Percentiles rank a stretch among this genome's conserved stretches.
These are phyloP conservation scores for Pseudogymnoascus sp. DNA, from an alignment of 2,329 filamentous ascomycete genomes.

Conservation along the genomic window DNA sequence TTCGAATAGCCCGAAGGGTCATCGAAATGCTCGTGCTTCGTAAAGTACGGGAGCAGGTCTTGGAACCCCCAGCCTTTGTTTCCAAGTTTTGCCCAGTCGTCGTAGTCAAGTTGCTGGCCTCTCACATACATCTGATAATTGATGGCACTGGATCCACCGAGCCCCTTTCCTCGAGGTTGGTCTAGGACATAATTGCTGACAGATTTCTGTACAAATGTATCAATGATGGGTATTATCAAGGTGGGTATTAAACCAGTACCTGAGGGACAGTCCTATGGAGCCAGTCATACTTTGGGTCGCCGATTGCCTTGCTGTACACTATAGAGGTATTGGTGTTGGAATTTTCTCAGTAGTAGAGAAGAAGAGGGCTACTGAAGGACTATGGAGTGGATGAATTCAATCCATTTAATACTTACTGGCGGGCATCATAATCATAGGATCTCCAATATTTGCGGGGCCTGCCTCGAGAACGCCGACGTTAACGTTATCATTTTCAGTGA, in stretches of 20 bases:
- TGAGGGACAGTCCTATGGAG: conserved; percentile 12
- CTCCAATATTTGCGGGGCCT: conserved; percentile 28
- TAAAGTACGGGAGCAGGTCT: conserved; percentile 35
- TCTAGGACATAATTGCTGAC: neutral
- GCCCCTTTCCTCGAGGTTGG: conserved; percentile 27
- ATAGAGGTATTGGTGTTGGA: neutral
- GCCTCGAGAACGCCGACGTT: conserved; percentile 34
- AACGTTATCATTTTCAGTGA: conserved; percentile 31
- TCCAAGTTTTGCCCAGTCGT: conserved; percentile 34
- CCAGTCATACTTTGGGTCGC: conserved; percentile 16
- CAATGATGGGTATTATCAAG: neutral
- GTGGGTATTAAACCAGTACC: conserved; percentile 1
- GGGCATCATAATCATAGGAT: conserved; percentile 30
- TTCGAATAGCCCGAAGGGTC: conserved; percentile 10
- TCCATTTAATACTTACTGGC: conserved; percentile 15
- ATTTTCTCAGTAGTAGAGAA: neutral
- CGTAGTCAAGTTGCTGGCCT: conserved; percentile 24
- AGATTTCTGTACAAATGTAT: neutral
- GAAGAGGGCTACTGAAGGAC: neutral
- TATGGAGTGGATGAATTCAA: neutral
- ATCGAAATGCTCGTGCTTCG: conserved; percentile 26
- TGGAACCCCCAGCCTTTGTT: conserved; percentile 37
- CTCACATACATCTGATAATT: conserved; percentile 28
- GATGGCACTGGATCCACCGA: conserved; percentile 30
- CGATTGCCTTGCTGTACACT: conserved; percentile 11